Percentiles rank a stretch among this genome's conserved stretches.
phyloP scores from a whole-genome alignment of 164 flowering plant genomes.

The Cinnamomum micranthum region DNA sequence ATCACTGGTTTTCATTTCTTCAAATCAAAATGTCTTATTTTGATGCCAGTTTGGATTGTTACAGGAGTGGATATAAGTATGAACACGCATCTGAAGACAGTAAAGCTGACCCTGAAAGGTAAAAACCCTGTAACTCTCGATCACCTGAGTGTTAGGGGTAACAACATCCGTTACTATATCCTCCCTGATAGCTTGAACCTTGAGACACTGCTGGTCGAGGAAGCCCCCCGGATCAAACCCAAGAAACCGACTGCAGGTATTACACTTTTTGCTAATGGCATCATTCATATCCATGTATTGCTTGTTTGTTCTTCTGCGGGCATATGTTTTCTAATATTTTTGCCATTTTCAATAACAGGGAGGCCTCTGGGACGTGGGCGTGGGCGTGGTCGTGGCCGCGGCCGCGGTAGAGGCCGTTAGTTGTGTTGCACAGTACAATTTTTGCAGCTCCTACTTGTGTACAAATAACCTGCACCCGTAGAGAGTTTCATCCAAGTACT shows the following conservation, averaged over 20 bases:
- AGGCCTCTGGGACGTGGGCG: constrained; percentile 82
- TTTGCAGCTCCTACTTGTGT: constrained; percentile 14
- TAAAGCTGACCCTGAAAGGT: constrained; percentile 77
- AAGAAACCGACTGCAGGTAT: constrained; percentile 90
- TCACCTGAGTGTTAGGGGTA: constrained; percentile 90
- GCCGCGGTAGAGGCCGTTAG: constrained; percentile 79
- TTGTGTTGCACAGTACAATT: constrained; percentile 4
- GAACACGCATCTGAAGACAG: constrained; percentile 92
- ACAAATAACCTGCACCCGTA: constrained; percentile 10
- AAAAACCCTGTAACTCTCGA: constrained; percentile 83
- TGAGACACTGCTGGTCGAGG: constrained; percentile 84
- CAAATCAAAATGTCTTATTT: no score
- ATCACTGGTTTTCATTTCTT: no score
- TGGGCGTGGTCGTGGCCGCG: constrained; percentile 76
- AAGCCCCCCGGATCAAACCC: constrained; percentile 88
- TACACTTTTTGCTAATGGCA: not conserved
- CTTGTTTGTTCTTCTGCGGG: not conserved
- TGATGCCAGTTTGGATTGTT: constrained; percentile 10
- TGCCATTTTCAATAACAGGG: constrained; percentile 33
- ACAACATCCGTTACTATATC: constrained; percentile 81
- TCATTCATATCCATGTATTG: not conserved
- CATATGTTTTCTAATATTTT: not conserved
- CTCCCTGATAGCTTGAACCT: constrained; percentile 92
- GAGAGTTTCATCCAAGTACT: not conserved
- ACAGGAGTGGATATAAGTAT: constrained; percentile 94